Base-by-base conservation (phyloP, 257 asterid species). In the Henckelia pumila region DNA sequence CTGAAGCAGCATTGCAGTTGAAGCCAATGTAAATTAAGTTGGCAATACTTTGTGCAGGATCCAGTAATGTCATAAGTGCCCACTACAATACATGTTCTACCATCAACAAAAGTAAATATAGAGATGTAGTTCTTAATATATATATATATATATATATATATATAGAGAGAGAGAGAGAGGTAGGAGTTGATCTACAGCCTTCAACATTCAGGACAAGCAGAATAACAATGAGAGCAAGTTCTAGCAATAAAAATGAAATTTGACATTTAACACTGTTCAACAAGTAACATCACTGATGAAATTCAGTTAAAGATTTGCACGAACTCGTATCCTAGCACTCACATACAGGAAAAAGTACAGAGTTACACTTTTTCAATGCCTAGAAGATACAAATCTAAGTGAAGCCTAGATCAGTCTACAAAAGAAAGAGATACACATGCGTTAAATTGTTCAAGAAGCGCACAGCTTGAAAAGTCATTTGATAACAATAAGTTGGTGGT, bases 61-160 rank as follows among this genome's bases (percentile, higher is more conserved):
- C 92, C 79, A 94, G 78, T 77, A 76, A 78, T 70, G 99, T 94
- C 97, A 91, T 91, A 73, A 94, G 93, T 72, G 88, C 91, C 97
- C 99, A 94, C 97, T 94, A 91, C 84, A 83, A 80, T 59, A 81
- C 23, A 71, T 70, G 61, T 70, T 72, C 75, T 59, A 79, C 32
- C 62, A 71, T 68, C 70, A 73, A 72, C 75, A 52, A 68, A 57
- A 53, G n/a, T n/a, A n/a, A n/a, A n/a, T n/a, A n/a, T n/a, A n/a
- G n/a, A n/a, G n/a, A n/a, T n/a, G n/a, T n/a, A n/a, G n/a, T n/a
- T n/a, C n/a, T n/a, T n/a, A n/a, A n/a, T n/a, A n/a, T n/a, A n/a
- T n/a, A n/a, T n/a, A n/a, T n/a, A n/a, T n/a, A n/a, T n/a, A n/a
- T n/a, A n/a, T n/a, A n/a, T n/a, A n/a, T n/a, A n/a, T n/a, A n/a